Conservation (phyloP, 352 stramenopile genomes). For the Pythium guiyangense region DNA sequence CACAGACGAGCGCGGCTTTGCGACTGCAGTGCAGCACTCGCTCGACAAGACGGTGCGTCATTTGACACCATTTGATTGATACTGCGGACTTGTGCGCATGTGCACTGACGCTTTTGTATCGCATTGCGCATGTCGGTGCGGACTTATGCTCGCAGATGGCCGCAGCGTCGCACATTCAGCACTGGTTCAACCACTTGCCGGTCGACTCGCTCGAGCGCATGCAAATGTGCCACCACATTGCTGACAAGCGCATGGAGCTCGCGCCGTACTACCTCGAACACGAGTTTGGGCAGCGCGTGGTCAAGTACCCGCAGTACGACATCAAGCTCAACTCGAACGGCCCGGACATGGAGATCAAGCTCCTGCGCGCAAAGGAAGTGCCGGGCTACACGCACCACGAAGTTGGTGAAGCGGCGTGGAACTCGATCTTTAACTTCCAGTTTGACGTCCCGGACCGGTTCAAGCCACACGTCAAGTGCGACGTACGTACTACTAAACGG, state of each 20-base stretch:
- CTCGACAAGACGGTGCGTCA: conserved; percentile 17
- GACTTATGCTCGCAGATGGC: conserved; percentile 21
- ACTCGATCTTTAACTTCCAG: conserved; percentile 75
- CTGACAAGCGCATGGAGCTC: conserved; percentile 44
- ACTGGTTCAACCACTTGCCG: conserved; percentile 61
- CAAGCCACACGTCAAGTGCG: conserved; percentile 54
- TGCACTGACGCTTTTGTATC: conserved; percentile 1
- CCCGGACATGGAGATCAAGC: conserved; percentile 76
- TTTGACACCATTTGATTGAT: background rate
- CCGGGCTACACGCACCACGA: conserved; percentile 53
- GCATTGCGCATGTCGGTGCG: background rate
- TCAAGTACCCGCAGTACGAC: conserved; percentile 61
- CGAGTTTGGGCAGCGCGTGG: conserved; percentile 37
- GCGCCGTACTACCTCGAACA: conserved; percentile 45
- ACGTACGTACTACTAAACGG: conserved; percentile 19
- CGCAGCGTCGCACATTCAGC: conserved; percentile 33
- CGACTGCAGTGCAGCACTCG: conserved; percentile 15
- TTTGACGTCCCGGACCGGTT: conserved; percentile 67
- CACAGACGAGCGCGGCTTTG: conserved; percentile 18
- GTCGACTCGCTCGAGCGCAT: conserved; percentile 55
- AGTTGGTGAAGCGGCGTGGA: conserved; percentile 64
- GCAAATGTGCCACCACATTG: conserved; percentile 45
- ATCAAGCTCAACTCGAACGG: conserved; percentile 81
- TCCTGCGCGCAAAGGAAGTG: conserved; percentile 57
- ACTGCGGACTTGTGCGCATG: background rate